These are phyloP conservation scores for Caryopteris hybrid DNA, from an alignment of 305 asterid species.

Conservation along the genomic window DNA sequence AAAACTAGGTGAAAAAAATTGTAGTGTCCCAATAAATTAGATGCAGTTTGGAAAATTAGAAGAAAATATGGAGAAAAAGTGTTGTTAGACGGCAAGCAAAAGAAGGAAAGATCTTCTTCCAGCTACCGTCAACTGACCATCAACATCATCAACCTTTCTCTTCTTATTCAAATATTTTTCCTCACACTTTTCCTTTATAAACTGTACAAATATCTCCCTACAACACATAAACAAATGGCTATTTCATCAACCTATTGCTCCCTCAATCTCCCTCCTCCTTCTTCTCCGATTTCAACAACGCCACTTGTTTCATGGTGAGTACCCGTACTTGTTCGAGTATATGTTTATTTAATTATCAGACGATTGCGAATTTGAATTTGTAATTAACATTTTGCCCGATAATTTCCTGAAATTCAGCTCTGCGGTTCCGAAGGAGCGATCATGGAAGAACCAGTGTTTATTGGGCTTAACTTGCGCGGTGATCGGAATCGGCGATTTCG, in stretches of 20 bases:
- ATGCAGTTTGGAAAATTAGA: too few relatives aligned
- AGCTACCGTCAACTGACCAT: constrained; percentile 19
- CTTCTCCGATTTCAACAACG: constrained; percentile 18
- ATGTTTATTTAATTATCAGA: too few relatives aligned
- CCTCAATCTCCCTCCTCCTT: constrained; percentile 26
- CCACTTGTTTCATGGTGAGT: constrained; percentile 30
- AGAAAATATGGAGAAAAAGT: constrained; percentile 2
- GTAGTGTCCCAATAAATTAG: too few relatives aligned
- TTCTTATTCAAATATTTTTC: too few relatives aligned
- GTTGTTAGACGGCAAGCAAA: constrained; percentile 38
- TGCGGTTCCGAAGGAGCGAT: constrained; percentile 28
- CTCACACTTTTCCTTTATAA: too few relatives aligned
- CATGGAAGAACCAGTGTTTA: constrained; percentile 41
- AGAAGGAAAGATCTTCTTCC: constrained; percentile 2
- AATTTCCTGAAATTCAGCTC: constrained; percentile 22
- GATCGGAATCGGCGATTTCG: constrained; percentile 26
- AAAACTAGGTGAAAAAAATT: too few relatives aligned
- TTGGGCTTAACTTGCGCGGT: constrained; percentile 43
- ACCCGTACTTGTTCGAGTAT: too few relatives aligned
- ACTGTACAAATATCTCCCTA: too few relatives aligned
- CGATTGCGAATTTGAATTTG: too few relatives aligned
- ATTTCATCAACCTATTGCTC: constrained; percentile 38
- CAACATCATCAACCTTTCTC: constrained; percentile 3
- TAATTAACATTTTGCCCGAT: too few relatives aligned
- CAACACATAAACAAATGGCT: constrained; percentile 31